phyloP scores from a whole-genome alignment of 306 rosid genomes.

The Heteromeles arbutifolia region DNA sequence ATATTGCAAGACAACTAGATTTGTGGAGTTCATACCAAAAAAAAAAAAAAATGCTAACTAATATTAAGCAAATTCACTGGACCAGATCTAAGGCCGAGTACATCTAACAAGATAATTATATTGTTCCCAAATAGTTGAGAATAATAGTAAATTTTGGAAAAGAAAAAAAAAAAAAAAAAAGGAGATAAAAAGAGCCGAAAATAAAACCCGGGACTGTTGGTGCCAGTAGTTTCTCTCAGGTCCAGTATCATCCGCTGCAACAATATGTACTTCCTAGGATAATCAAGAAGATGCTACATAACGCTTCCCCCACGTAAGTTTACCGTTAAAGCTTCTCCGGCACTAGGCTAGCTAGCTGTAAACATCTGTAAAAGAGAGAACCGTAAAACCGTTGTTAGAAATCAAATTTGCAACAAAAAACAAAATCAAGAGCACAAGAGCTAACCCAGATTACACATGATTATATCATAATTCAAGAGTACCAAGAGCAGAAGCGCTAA shows the following conservation, averaged over 20 bases:
- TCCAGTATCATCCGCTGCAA: constrained; percentile 45
- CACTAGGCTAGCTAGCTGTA: constrained; percentile 50
- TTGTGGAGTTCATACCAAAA: not conserved
- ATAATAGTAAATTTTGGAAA: not conserved
- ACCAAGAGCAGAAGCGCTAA: no score
- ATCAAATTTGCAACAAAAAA: not conserved
- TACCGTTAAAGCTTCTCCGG: constrained; percentile 7
- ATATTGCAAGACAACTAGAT: not conserved
- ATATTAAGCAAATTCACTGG: not conserved
- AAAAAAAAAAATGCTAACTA: not conserved
- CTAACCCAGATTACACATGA: no score
- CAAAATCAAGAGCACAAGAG: no score
- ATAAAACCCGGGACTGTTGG: not conserved
- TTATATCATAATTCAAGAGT: no score
- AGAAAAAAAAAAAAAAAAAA: not conserved
- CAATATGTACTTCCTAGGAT: constrained; percentile 51
- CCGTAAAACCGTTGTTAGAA: constrained; percentile 2
- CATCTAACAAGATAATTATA: not conserved
- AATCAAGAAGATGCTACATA: constrained; percentile 11
- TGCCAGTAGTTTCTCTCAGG: constrained; percentile 27
- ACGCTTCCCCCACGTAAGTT: constrained; percentile 17
- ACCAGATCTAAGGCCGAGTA: constrained; percentile 3
- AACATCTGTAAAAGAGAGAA: constrained; percentile 45
- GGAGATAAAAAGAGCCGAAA: not conserved
- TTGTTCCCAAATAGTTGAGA: not conserved